These are phyloP conservation scores for Saturnispora zaruensis DNA, from an alignment of 805 yeast genomes.

Conservation along the genomic window DNA sequence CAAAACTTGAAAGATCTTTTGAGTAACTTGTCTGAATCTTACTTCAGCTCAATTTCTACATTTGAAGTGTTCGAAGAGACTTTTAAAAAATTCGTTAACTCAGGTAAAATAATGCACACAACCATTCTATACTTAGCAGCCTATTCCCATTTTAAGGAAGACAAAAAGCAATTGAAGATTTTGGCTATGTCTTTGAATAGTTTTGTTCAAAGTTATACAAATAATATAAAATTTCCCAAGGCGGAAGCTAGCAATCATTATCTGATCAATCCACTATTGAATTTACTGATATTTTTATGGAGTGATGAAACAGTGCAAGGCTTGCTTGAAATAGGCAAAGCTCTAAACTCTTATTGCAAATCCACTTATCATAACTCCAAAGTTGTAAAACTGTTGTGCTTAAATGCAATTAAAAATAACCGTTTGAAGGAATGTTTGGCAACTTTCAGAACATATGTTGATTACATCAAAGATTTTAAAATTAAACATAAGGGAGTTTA, in stretches of 20 bases:
- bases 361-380: conserved; percentile 40
- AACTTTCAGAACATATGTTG: conserved; percentile 33
- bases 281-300: conserved; percentile 19
- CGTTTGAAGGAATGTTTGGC: conserved; percentile 22
- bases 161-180: neutral
- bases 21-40: neutral
- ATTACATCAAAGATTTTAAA: conserved; percentile 32
- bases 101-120: conserved; percentile 5
- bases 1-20: conserved; percentile 13
- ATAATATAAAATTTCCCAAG: conserved; percentile 33
- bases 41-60: neutral
- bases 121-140: conserved; percentile 17
- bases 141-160: conserved; percentile 12
- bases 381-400: conserved; percentile 30
- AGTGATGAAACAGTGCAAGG: conserved; percentile 7
- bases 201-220: conserved; percentile 14
- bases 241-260: conserved; percentile 31
- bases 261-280: conserved; percentile 28
- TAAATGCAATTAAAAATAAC: conserved; percentile 20
- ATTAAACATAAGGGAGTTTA: conserved; percentile 29
- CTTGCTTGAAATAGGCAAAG: conserved; percentile 18
- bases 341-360: conserved; percentile 29
- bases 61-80: conserved; percentile 8
- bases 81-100: conserved; percentile 3
- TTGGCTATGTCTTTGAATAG: conserved; percentile 9